Evolutionary conservation across 2,329 filamentous ascomycete species (phyloP).

Genomic region (Penicillium digitatum): DNA sequence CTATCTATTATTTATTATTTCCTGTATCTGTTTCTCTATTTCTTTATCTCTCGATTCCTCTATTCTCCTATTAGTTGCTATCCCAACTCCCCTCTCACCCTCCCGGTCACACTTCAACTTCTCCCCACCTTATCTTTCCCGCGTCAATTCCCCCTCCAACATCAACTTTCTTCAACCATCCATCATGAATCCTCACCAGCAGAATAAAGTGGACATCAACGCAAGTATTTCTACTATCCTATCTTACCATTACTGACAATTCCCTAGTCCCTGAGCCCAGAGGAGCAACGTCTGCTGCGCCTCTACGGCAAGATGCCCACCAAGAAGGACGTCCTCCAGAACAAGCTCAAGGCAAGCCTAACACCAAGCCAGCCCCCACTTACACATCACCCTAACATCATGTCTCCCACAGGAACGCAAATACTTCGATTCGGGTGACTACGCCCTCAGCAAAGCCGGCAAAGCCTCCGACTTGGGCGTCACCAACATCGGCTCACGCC

Average conservation of each 20-base stretch:
- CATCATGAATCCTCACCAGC: conserved; percentile 91
- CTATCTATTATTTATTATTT: not conserved
- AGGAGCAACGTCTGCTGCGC: conserved; percentile 94
- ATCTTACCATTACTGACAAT: not conserved
- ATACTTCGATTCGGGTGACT: conserved; percentile 96
- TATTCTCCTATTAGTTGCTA: not conserved
- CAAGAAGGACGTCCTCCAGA: conserved; percentile 93
- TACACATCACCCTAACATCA: not conserved
- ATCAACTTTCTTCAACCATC: conserved; percentile 8
- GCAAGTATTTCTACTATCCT: conserved; percentile 55
- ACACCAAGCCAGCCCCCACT: not conserved
- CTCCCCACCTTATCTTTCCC: conserved; percentile 7
- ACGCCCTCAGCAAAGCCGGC: conserved; percentile 93
- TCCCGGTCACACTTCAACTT: conserved; percentile 2
- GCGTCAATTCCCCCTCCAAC: conserved; percentile 2
- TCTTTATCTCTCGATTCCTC: not conserved
- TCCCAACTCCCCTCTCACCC: not conserved
- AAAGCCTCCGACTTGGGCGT: conserved; percentile 93
- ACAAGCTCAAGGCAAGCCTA: conserved; percentile 74
- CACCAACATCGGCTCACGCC: conserved; percentile 87
- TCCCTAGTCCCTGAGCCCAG: conserved; percentile 75
- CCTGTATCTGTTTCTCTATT: not conserved
- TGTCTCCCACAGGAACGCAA: conserved; percentile 71
- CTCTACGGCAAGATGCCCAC: conserved; percentile 97
- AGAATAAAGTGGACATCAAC: conserved; percentile 96